Base-by-base conservation (phyloP, 106 monocot species). In the Hemerocallis citrina region DNA sequence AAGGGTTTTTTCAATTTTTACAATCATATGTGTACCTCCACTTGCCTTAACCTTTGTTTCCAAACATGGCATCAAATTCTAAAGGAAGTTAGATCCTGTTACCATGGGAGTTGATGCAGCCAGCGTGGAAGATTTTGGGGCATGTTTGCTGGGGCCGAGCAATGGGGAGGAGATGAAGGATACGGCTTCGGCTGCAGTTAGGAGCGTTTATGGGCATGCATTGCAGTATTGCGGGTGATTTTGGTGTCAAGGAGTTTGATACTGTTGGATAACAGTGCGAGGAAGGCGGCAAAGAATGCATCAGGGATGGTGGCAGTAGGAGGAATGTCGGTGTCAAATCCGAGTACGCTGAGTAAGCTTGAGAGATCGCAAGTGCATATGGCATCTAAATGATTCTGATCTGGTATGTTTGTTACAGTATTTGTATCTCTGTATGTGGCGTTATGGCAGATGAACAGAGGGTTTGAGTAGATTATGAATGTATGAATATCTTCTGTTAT, bases 31-130 rank as follows among this genome's bases (percentile, higher is more conserved):
- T n/a, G n/a, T n/a, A n/a, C n/a, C n/a, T n/a, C n/a, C n/a, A n/a
- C n/a, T n/a, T n/a, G n/a, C n/a, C n/a, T n/a, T n/a, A n/a, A n/a
- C n/a, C n/a, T n/a, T n/a, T n/a, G n/a, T n/a, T n/a, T n/a, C n/a
- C n/a, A n/a, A n/a, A n/a, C n/a, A n/a, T n/a, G n/a, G n/a, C n/a
- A n/a, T n/a, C n/a, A n/a, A n/a, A 39, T 59, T 31, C 28, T 12
- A 72, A 58, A 35, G 82, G 82, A 8, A 45, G 62, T 29, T 79
- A 91, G 74, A 61, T 96, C 36, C 90, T 91, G 2, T 64, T 96
- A 20, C 95, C 95, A 16, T 96, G 95, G 95, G 95, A 96, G 74
- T 72, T 96, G 23, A 28, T 91, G 63, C 95, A 96, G 72, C 90
- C 91, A 0, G 65, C 84, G 66, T 70, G 90, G 20, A 86, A 84